Evolutionary conservation across 108 stramenopile species (phyloP).

Genomic region (Stephanodiscus triporus): DNA sequence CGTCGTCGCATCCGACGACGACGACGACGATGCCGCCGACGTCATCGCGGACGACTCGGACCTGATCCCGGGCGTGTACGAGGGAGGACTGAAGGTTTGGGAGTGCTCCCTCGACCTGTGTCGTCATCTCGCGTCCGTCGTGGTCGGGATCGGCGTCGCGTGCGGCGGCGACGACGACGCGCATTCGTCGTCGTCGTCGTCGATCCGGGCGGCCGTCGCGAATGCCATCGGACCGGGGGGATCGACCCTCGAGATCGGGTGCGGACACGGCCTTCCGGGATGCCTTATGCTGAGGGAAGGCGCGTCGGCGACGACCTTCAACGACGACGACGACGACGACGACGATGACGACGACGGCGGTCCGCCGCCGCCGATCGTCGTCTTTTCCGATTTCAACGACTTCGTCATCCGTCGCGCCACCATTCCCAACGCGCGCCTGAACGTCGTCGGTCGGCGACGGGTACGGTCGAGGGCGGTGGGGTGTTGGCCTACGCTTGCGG

Average conservation of each 20-base stretch:
- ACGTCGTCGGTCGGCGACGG: slow-evolving; percentile 25
- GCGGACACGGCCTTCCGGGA: slow-evolving; percentile 79
- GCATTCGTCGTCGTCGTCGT: neutral
- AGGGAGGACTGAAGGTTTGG: slow-evolving; percentile 87
- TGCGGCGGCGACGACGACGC: slow-evolving; percentile 5
- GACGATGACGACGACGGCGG: neutral
- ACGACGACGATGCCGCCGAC: neutral
- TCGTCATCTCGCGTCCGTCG: slow-evolving; percentile 51
- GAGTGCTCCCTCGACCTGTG: slow-evolving; percentile 84
- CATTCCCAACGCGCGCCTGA: slow-evolving; percentile 59
- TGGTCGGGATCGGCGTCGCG: neutral
- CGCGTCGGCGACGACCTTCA: neutral
- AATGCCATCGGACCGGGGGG: slow-evolving; percentile 25
- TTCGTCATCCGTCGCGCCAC: slow-evolving; percentile 66
- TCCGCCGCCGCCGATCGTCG: slow-evolving; percentile 27
- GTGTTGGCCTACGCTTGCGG: slow-evolving; percentile 4
- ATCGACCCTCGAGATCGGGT: slow-evolving; percentile 70
- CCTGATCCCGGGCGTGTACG: slow-evolving; percentile 79
- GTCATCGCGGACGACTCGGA: slow-evolving; percentile 44
- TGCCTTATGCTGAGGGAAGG: slow-evolving; percentile 58
- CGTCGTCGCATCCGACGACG: slow-evolving; percentile 1
- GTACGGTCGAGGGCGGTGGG: neutral
- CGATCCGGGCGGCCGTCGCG: slow-evolving; percentile 20
- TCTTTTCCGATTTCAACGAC: slow-evolving; percentile 71
- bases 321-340: slow-evolving; percentile 5